Conservation (phyloP, 805 yeast species). For the Zygosaccharomyces bisporus region DNA sequence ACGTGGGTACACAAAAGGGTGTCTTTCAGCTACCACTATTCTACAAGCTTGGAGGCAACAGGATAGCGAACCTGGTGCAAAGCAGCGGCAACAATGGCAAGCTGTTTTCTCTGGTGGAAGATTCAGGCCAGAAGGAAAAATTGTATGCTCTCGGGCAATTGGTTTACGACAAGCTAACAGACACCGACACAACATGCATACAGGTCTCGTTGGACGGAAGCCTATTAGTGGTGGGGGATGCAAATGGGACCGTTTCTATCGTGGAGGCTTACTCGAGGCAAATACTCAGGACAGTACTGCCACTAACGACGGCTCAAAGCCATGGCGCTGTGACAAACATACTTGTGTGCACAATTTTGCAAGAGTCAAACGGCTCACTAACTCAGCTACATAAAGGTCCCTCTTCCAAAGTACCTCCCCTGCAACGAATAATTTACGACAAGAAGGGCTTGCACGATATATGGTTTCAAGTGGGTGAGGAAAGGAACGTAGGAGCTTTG, state of each 20-base stretch:
- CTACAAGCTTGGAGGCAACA: slow-evolving; percentile 36
- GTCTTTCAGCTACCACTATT: slow-evolving; percentile 26
- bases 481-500: slow-evolving; percentile 21
- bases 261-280: slow-evolving; percentile 72
- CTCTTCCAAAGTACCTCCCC: slow-evolving; percentile 48
- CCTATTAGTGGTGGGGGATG: slow-evolving; percentile 66
- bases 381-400: slow-evolving; percentile 5
- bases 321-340: slow-evolving; percentile 31
- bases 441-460: slow-evolving; percentile 43
- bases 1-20: slow-evolving; percentile 67
- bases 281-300: slow-evolving; percentile 50
- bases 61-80: slow-evolving; percentile 46
- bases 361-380: not conserved
- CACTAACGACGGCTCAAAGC: slow-evolving; percentile 27
- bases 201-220: slow-evolving; percentile 73
- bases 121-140: slow-evolving; percentile 13
- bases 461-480: slow-evolving; percentile 33
- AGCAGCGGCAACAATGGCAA: slow-evolving; percentile 40
- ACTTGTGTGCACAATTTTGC: slow-evolving; percentile 14
- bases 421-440: slow-evolving; percentile 57
- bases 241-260: slow-evolving; percentile 59
- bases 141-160: slow-evolving; percentile 29
- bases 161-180: slow-evolving; percentile 23
- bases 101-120: slow-evolving; percentile 44
- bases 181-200: slow-evolving; percentile 47